Base-by-base conservation (phyloP, 2,329 filamentous ascomycete species). In the Colletotrichum sojae region DNA sequence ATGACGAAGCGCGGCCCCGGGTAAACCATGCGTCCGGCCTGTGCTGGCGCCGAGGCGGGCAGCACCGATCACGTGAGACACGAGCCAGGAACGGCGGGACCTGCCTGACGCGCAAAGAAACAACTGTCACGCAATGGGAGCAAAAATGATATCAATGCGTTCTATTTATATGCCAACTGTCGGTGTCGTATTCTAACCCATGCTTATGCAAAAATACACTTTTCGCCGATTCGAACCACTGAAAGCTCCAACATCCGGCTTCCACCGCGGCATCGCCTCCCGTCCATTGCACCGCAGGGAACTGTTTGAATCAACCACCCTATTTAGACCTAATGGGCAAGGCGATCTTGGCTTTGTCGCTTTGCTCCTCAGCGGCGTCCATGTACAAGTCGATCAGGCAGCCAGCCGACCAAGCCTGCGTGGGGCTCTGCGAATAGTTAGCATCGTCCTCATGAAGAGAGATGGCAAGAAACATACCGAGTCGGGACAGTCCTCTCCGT, bases 311-410 rank as follows among this genome's bases (percentile, higher is more conserved):
- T 18, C 27, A 55, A 40, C 27, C n/a, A 31, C 16, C 46, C 62
- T 66, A 69, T 63, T 70, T 69, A 64, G 59, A 75, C 54, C 74
- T 73, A 60, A 75, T 60, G 13, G 75, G 76, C 66, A 78, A 64
- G 12, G 67, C 67, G 31, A 72, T 65, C 46, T 63, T 69, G 25
- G 65, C 27, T 72, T 59, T 65, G 55, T 74, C 74, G 13, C 73
- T 78, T 73, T 87, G 84, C 73, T 85, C 85, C 72, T 88, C 87
- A 27, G 87, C 86, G 18, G 94, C 95, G 79, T 99, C 96, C 85
- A 97, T 95, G 83, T 97, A 99, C 72, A 99, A 82, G 82, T 99
- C 96, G 76, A 99, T 93, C 76, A 99, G 85, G 79, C 96, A 98
- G 22, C 94, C 92, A 36, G 96, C 93, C 61, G 94, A 98, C 96